Conservation (phyloP, 1,284 basidiomycete species). For the Athelia psychrophila region DNA sequence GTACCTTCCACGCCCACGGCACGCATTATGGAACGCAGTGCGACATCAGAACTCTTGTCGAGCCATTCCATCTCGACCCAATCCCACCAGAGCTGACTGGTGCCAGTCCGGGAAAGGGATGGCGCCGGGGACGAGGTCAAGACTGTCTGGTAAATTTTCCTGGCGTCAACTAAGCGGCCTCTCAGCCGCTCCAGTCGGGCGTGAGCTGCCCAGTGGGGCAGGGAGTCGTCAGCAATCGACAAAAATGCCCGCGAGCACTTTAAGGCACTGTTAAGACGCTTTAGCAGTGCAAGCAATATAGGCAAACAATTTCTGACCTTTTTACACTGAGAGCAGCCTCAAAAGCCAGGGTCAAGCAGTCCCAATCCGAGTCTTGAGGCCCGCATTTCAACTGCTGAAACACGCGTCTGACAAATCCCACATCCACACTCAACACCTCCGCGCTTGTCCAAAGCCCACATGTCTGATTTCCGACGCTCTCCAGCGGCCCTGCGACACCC, state of each 20-base stretch:
- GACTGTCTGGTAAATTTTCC: conserved; percentile 80
- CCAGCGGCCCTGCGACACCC: conserved; percentile 51
- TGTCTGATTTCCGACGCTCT: conserved; percentile 35
- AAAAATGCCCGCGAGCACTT: conserved; percentile 76
- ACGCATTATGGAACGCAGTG: conserved; percentile 51
- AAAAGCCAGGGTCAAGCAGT: conserved; percentile 60
- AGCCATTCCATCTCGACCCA: conserved; percentile 93
- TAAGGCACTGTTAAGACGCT: conserved; percentile 47
- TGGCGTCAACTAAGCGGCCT: conserved; percentile 68
- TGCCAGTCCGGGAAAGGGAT: conserved; percentile 28
- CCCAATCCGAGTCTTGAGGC: conserved; percentile 58
- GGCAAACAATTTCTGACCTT: conserved; percentile 37
- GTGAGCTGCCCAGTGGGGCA: conserved; percentile 79
- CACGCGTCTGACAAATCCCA: conserved; percentile 46
- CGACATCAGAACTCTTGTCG: conserved; percentile 45
- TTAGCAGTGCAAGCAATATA: conserved; percentile 7
- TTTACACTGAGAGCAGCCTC: conserved; percentile 64
- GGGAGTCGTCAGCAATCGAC: conserved; percentile 59
- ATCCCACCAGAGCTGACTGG: conserved; percentile 73
- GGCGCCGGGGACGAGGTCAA: conserved; percentile 40
- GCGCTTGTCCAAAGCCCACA: conserved; percentile 48
- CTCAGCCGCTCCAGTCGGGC: conserved; percentile 77
- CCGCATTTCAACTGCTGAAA: conserved; percentile 56
- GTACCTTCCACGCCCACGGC: conserved; percentile 49
- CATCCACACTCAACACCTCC: conserved; percentile 47